Conservation (phyloP, 177 flowering plant species). For the Tripterygium wilfordii region DNA sequence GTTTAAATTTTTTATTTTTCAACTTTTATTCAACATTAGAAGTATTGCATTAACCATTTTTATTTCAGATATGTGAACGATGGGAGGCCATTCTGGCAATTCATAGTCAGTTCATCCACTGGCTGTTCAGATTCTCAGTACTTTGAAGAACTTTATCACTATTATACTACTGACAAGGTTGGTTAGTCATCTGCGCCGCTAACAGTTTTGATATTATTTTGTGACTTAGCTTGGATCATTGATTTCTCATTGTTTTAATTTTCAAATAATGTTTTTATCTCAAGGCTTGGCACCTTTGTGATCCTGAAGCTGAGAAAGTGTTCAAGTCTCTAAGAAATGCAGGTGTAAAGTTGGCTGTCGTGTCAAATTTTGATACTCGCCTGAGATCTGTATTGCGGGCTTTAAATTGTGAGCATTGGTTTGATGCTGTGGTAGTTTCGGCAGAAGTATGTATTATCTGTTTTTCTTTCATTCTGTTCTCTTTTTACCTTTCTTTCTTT, state of each 20-base stretch:
- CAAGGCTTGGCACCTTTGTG: constrained; percentile 95
- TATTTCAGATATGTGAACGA: constrained; percentile 83
- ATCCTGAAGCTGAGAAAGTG: constrained; percentile 86
- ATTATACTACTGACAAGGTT: constrained; percentile 91
- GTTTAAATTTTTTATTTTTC: too few relatives aligned
- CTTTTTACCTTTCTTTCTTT: neutral
- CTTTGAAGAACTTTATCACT: constrained; percentile 91
- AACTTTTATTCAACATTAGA: too few relatives aligned
- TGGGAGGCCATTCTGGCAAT: constrained; percentile 96
- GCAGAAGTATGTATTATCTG: constrained; percentile 63
- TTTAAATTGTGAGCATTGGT: constrained; percentile 86
- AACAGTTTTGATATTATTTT: neutral
- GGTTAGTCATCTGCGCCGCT: neutral
- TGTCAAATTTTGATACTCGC: constrained; percentile 94
- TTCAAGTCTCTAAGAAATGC: constrained; percentile 68
- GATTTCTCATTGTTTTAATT: neutral
- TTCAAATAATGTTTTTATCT: constrained; percentile 2
- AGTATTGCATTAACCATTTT: too few relatives aligned
- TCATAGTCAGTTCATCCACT: constrained; percentile 84
- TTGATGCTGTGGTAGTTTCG: constrained; percentile 95
- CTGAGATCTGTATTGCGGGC: constrained; percentile 72
- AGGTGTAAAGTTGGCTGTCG: constrained; percentile 86
- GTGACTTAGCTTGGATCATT: neutral
- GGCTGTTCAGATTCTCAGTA: constrained; percentile 93
- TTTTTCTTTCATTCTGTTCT: neutral